Base-by-base conservation (phyloP, 345 rosid species). In the Hibiscus trionum region DNA sequence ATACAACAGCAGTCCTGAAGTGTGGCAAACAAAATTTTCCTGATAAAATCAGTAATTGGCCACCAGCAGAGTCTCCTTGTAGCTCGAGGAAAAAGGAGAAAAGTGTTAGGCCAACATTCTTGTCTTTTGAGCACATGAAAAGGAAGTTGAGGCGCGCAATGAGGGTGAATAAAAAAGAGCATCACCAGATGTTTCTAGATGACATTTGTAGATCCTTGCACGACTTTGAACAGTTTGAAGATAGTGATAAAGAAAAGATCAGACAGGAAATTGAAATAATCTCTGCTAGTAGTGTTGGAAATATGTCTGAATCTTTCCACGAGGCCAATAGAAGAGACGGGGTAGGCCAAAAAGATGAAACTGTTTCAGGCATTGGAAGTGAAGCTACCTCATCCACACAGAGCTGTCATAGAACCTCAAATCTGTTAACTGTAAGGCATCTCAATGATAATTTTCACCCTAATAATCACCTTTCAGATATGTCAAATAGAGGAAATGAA, bases 71-170 rank as follows among this genome's bases (percentile, higher is more conserved):
- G 39, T 66, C 74, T 61, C 73, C 65, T 50, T 69, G 63, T 69
- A 59, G 73, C 64, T 21, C 69, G 58, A 77, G 78, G 69, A 76
- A 69, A 52, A 73, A 65, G 35, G 77, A 68, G 55, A 77, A 75
- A 14, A 44, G 75, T 70, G 77, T 53, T 31, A 79, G 67, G 77
- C 79, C 84, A 69, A 69, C 82, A 70, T 74, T 75, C 75, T 84
- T 87, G 75, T 78, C 85, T 55, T 83, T 87, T 31, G 77, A 77
- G 71, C 82, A 80, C 78, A 70, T 92, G 80, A 86, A 80, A 71
- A 88, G 84, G 82, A 92, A 83, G 77, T 73, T 87, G 83, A 84
- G 81, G 71, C 85, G 75, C 47, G 87, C 86, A 66, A 78, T 86
- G 61, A 82, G 80, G 37, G 64, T 79, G 59, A 72, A 84, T 79